A percentile compares a stretch with the other conserved stretches of the same genome.
Evolutionary conservation across 192 early-diverging fungal species (phyloP).

Genomic region (Chytriomyces sp.): DNA sequence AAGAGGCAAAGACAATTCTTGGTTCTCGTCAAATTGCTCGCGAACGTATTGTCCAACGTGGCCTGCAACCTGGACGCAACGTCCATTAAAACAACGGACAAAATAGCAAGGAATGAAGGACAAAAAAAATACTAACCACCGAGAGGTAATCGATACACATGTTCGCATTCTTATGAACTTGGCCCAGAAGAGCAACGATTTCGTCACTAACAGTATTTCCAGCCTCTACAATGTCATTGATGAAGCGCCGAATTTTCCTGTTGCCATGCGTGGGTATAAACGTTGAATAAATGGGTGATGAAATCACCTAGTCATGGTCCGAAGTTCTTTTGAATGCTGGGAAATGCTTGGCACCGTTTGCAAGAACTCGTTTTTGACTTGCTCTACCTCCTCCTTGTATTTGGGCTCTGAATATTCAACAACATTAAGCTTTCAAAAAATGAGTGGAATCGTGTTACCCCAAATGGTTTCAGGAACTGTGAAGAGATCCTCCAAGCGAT

Average conservation of each 20-base stretch:
- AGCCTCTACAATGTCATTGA: constrained; percentile 16
- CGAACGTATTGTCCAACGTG: constrained; percentile 46
- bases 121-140: constrained; percentile 25
- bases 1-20: constrained; percentile 39
- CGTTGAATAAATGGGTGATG: neutral
- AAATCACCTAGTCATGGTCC: constrained; percentile 28
- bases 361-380: constrained; percentile 18
- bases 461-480: neutral
- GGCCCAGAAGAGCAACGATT: constrained; percentile 6
- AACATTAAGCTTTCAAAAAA: neutral
- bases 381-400: neutral
- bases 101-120: neutral
- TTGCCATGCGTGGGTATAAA: neutral
- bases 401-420: neutral
- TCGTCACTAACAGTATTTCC: constrained; percentile 19
- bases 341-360: constrained; percentile 22
- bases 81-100: neutral
- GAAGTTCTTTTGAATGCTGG: neutral
- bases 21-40: constrained; percentile 49
- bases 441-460: neutral
- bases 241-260: constrained; percentile 33
- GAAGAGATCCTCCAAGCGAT: constrained; percentile 28
- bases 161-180: constrained; percentile 3
- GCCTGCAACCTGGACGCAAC: constrained; percentile 16
- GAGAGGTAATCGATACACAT: constrained; percentile 29